Evolutionary conservation across 352 stramenopile genomes (phyloP).

Genomic region (Pythium grandisporangium): DNA sequence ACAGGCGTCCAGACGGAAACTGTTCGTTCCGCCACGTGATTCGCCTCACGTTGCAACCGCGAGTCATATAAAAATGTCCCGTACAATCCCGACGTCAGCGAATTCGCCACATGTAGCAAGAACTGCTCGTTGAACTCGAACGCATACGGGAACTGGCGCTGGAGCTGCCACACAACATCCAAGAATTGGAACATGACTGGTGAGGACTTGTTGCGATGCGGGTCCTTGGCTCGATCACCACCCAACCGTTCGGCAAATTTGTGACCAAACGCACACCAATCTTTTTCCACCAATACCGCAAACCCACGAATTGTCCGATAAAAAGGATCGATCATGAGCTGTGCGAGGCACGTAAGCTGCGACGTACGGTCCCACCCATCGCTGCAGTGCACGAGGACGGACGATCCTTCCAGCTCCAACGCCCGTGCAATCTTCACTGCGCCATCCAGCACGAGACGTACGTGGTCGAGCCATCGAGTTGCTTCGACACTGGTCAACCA

Average conservation of each 20-base stretch:
- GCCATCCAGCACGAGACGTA: slow-evolving; percentile 73
- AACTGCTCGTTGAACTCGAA: slow-evolving; percentile 87
- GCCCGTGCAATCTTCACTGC: slow-evolving; percentile 80
- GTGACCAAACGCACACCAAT: slow-evolving; percentile 83
- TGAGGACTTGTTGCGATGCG: slow-evolving; percentile 66
- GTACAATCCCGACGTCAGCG: slow-evolving; percentile 71
- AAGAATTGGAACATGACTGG: slow-evolving; percentile 85
- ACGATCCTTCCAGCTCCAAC: slow-evolving; percentile 75
- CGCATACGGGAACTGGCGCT: slow-evolving; percentile 63
- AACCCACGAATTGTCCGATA: slow-evolving; percentile 84
- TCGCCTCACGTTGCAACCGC: slow-evolving; percentile 53
- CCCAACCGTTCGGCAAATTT: slow-evolving; percentile 70
- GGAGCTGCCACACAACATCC: slow-evolving; percentile 78
- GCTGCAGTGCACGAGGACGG: slow-evolving; percentile 80
- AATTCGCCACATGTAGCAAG: slow-evolving; percentile 71
- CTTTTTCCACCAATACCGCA: slow-evolving; percentile 74
- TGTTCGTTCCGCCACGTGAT: slow-evolving; percentile 35
- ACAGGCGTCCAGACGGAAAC: slow-evolving; percentile 80
- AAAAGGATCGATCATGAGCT: slow-evolving; percentile 85
- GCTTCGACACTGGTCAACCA: slow-evolving; percentile 68
- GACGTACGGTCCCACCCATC: slow-evolving; percentile 84
- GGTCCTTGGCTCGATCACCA: slow-evolving; percentile 64
- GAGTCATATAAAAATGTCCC: slow-evolving; percentile 81
- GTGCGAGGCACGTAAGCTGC: slow-evolving; percentile 65
- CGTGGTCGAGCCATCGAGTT: slow-evolving; percentile 79